Base-by-base conservation (phyloP, 257 asterid genomes). In the Nicotiana noctiflora region DNA sequence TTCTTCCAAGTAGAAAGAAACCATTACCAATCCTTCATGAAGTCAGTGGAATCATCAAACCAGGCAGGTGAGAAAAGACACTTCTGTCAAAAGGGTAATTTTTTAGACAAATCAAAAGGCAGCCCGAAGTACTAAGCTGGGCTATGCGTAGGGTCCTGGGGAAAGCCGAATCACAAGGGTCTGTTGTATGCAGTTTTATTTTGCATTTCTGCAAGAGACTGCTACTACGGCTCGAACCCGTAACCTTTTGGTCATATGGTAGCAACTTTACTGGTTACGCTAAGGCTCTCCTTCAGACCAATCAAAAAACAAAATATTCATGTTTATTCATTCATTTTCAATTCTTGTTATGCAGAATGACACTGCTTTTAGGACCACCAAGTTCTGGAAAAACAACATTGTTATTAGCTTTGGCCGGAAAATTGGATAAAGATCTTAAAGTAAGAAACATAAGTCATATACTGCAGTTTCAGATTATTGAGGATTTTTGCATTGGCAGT, bases 291-390 rank as follows among this genome's bases (percentile, higher is more conserved):
- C 32, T 29, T 29, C 32, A 3, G 32, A 3, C 32, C 32, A 29
- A 29, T 29, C 32, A 29, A n/a, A 29, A 56, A 23, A 34, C 10
- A 53, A 32, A 23, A 59, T 15, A 40, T 10, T 79, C 66, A 14
- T 44, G 44, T 57, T 27, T 18, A 52, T 55, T 67, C 62, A 18
- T 25, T 68, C 32, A 34, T 63, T 46, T 40, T 59, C 80, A 34
- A 19, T 66, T 76, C 79, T 87, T 60, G 55, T 77, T 83, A 75
- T 79, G 86, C 85, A 93, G 98, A 85, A 86, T 91, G 95, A 86
- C 94, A 0, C 85, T 95, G 80, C 98, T 95, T 77, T 77, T 95
- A 72, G 99, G 98, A 63, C 99, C 99, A 4, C 99, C 99, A 49
- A 88, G 91, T 83, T 93, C 98, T 2, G 98, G 99, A 13, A 95